Evolutionary conservation across 1,139 yeast species (phyloP).

Genomic region (Blastobotrys buckinghamii): DNA sequence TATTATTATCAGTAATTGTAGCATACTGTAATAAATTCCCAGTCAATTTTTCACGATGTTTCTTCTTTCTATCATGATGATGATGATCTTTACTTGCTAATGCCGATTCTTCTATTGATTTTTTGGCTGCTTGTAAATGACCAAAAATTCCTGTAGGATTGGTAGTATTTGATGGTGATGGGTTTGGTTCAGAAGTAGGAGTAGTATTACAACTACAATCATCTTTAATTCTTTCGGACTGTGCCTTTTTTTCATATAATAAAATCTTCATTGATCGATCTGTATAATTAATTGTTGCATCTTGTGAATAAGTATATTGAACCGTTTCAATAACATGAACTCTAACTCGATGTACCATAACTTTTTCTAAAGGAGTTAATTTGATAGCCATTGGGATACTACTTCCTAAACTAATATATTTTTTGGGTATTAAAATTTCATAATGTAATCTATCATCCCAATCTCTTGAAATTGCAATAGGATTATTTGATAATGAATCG

Average conservation of each 20-base stretch:
- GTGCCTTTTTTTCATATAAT: conserved; percentile 29
- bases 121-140: conserved; percentile 4
- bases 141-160: conserved; percentile 4
- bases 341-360: conserved; percentile 63
- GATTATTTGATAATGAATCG: conserved; percentile 63
- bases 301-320: conserved; percentile 47
- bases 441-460: conserved; percentile 81
- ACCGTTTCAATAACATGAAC: conserved; percentile 69
- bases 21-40: conserved; percentile 18
- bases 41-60: conserved; percentile 12
- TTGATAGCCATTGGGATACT: conserved; percentile 58
- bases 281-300: conserved; percentile 23
- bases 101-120: not conserved
- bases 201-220: not conserved
- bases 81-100: not conserved
- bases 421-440: conserved; percentile 69
- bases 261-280: conserved; percentile 28
- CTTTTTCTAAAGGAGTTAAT: conserved; percentile 63
- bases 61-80: conserved; percentile 1
- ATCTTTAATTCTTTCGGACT: not conserved
- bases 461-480: conserved; percentile 71
- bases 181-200: not conserved
- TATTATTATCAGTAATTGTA: not conserved
- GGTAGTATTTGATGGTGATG: not conserved
- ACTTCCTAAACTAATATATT: conserved; percentile 66